These are phyloP conservation scores for Panus rudis DNA, from an alignment of 768 basidiomycete species.

Conservation along the genomic window DNA sequence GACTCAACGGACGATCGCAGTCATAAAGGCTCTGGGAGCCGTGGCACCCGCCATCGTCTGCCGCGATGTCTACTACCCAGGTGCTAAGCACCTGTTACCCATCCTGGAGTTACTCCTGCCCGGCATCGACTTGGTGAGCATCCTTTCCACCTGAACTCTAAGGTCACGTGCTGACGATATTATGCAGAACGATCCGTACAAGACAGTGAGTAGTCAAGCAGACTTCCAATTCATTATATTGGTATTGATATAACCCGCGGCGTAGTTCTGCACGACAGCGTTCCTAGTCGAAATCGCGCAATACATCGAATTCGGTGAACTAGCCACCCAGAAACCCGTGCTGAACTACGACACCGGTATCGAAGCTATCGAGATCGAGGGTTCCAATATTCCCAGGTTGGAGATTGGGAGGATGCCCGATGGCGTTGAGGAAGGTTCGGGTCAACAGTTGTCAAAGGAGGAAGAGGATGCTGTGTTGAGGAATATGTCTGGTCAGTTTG, in stretches of 20 bases:
- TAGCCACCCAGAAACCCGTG: too few relatives aligned
- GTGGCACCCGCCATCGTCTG: slow-evolving; percentile 78
- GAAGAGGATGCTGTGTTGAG: slow-evolving; percentile 69
- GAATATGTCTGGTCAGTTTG: slow-evolving; percentile 67
- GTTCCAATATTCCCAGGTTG: slow-evolving; percentile 20
- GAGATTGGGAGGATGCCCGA: slow-evolving; percentile 27
- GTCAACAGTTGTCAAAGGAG: slow-evolving; percentile 40
- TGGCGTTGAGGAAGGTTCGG: slow-evolving; percentile 33
- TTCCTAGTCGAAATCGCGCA: slow-evolving; percentile 72
- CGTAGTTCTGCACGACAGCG: slow-evolving; percentile 63
- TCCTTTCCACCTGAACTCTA: too few relatives aligned
- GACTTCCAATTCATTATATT: neutral
- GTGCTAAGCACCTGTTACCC: slow-evolving; percentile 74
- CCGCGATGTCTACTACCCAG: slow-evolving; percentile 69
- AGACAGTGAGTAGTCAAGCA: slow-evolving; percentile 60
- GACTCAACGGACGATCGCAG: slow-evolving; percentile 81
- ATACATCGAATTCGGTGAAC: slow-evolving; percentile 66
- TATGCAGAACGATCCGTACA: slow-evolving; percentile 65
- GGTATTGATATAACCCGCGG: slow-evolving; percentile 8
- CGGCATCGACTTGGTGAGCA: slow-evolving; percentile 75
- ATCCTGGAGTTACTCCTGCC: slow-evolving; percentile 78
- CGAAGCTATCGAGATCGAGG: slow-evolving; percentile 14
- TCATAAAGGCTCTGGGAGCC: slow-evolving; percentile 79
- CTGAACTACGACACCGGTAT: too few relatives aligned
- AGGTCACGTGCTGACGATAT: neutral